Conservation (phyloP, 495 filamentous ascomycete species). For the Amniculicola lignicola region DNA sequence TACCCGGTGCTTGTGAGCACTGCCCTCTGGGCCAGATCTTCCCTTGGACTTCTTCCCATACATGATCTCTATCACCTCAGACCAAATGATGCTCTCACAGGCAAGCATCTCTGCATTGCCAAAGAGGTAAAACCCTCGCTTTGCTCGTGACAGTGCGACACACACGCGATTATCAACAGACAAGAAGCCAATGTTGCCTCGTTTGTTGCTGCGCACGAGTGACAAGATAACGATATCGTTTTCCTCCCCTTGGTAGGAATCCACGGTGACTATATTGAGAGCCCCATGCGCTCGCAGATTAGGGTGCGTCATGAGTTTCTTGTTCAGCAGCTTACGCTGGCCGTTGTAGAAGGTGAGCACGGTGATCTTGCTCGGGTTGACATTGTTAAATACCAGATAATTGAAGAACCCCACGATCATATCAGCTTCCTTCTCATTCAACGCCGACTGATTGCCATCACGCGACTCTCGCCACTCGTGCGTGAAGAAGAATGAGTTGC, state of each 20-base stretch:
- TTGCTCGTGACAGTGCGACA: conserved; percentile 86
- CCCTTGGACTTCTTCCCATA: conserved; percentile 26
- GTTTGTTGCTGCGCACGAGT: conserved; percentile 68
- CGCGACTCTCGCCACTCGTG: conserved; percentile 66
- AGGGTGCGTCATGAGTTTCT: conserved; percentile 49
- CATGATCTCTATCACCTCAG: conserved; percentile 37
- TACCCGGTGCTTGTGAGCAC: conserved; percentile 26
- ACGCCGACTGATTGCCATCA: conserved; percentile 65
- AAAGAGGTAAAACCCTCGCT: conserved; percentile 80
- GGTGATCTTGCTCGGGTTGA: conserved; percentile 62
- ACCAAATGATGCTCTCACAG: conserved; percentile 41
- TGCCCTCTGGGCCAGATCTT: neutral
- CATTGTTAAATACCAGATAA: conserved; percentile 69
- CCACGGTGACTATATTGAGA: conserved; percentile 77
- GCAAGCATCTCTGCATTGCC: conserved; percentile 65
- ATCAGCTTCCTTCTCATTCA: conserved; percentile 69
- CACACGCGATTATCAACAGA: conserved; percentile 74
- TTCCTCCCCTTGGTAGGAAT: conserved; percentile 93
- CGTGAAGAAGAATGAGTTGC: conserved; percentile 66
- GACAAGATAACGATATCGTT: conserved; percentile 85
- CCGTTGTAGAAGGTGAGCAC: conserved; percentile 87
- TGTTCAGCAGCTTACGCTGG: conserved; percentile 65
- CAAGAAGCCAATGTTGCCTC: conserved; percentile 64
- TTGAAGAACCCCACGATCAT: conserved; percentile 73
- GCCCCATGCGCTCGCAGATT: conserved; percentile 47